Percentiles rank a stretch among this genome's conserved stretches.
Conservation (phyloP, 495 filamentous ascomycete species). For the Podospora sp. region DNA sequence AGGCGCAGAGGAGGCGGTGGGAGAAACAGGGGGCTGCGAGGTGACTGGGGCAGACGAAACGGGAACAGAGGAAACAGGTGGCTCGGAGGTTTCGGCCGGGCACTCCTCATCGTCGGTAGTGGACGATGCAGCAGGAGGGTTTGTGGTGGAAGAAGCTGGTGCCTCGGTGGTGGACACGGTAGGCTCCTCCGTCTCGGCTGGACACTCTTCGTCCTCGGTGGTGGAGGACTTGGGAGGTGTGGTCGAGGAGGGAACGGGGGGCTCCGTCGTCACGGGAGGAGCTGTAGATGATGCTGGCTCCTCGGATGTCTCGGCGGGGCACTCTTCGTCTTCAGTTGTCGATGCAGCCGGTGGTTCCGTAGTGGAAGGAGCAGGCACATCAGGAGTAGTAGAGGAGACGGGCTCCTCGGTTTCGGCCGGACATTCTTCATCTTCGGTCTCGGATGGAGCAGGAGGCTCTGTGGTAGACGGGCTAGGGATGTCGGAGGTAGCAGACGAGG, state of each 20-base stretch:
- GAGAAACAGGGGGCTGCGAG: not conserved
- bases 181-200: too few relatives aligned
- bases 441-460: not conserved
- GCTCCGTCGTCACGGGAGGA: not conserved
- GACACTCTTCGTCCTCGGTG: too few relatives aligned
- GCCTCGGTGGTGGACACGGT: too few relatives aligned
- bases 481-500: not conserved
- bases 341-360: not conserved
- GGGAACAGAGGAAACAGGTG: not conserved
- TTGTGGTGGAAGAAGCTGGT: too few relatives aligned
- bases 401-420: not conserved
- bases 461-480: not conserved
- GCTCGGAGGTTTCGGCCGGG: not conserved
- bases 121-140: too few relatives aligned
- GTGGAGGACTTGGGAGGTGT: not conserved
- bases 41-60: not conserved
- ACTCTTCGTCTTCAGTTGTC: not conserved
- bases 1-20: not conserved
- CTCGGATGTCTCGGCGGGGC: not conserved
- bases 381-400: not conserved
- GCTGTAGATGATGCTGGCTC: not conserved
- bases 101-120: not conserved
- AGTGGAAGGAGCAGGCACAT: too few relatives aligned
- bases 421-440: not conserved
- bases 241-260: not conserved